Base-by-base conservation (phyloP, 306 rosid species). In the Rosa chinensis region DNA sequence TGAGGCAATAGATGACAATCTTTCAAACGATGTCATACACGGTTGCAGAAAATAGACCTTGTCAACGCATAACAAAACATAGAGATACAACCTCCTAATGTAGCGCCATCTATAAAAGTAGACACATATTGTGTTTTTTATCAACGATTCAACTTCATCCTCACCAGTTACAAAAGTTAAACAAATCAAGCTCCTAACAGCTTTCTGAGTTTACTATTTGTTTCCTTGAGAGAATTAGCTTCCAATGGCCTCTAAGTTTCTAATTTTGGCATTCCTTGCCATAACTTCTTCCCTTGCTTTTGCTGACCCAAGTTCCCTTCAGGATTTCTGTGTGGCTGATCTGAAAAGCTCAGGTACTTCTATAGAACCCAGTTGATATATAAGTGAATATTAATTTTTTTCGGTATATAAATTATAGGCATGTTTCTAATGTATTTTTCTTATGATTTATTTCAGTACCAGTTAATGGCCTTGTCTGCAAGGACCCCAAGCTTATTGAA, bases 291-390 rank as follows among this genome's bases (percentile, higher is more conserved):
- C 63, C 62, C 20, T 50, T 32, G 47, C 76, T 49, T 50, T 72
- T 2, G 76, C 32, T 35, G 76, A 72, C 35, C 79, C 35, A 2
- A 76, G 37, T 72, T 35, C 76, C 10, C 63, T 72, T 52, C 63
- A 72, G 63, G 76, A 72, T 72, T 72, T 50, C 76, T 72, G 76
- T 52, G 76, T 72, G 63, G 62, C 76, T 3, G 63, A 72, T 0
- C 47, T 20, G 5, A 35, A 35, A 17, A 37, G 50, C 47, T 42
- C 37, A 80, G 79, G 87, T 84, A 84, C 56, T 16, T 68, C 12
- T 3, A 9, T 20, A 20, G 8, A 63, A 28, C n/a, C 62, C 13
- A 8, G 56, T 17, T 50, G n/a, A 50, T 49, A 16, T 5, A 50
- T 17, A 16, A 50, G 0, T 50, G 56, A 49, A 49, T 13, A 49